Conservation (phyloP, 306 rosid species). For the Vigna nakashimae region DNA sequence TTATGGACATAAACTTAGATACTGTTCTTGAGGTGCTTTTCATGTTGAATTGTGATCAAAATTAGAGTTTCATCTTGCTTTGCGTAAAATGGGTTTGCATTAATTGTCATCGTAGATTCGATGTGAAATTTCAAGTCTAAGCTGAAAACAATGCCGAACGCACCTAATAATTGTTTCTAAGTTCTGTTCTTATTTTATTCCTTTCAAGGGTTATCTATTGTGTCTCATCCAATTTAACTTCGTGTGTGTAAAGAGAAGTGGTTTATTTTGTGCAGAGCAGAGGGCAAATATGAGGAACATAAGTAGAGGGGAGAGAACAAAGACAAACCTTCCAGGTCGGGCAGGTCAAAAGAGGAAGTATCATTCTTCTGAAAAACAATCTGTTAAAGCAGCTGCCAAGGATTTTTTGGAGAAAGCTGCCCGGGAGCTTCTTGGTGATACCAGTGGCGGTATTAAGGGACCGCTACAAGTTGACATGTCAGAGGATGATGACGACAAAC, state of each 20-base stretch:
- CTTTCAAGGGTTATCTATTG: slow-evolving; percentile 8
- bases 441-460: slow-evolving; percentile 66
- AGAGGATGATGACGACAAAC: slow-evolving; percentile 51
- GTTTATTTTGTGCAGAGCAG: slow-evolving; percentile 62
- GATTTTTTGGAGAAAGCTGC: slow-evolving; percentile 95
- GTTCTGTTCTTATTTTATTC: background rate
- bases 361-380: slow-evolving; percentile 68
- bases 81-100: no score
- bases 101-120: background rate
- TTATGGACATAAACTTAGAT: background rate
- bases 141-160: background rate
- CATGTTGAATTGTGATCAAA: background rate
- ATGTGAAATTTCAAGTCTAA: background rate
- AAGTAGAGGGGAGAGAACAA: slow-evolving; percentile 71
- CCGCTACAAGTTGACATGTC: slow-evolving; percentile 61
- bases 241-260: slow-evolving; percentile 30
- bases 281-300: slow-evolving; percentile 69
- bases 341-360: slow-evolving; percentile 79
- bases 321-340: slow-evolving; percentile 53
- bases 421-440: slow-evolving; percentile 77
- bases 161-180: background rate
- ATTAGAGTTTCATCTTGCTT: background rate
- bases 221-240: slow-evolving; percentile 22
- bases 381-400: slow-evolving; percentile 77
- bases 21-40: background rate